A percentile compares a stretch with the other conserved stretches of the same genome.
Conservation (phyloP, 1,284 basidiomycete genomes). For the Leccinum colubrinum region DNA sequence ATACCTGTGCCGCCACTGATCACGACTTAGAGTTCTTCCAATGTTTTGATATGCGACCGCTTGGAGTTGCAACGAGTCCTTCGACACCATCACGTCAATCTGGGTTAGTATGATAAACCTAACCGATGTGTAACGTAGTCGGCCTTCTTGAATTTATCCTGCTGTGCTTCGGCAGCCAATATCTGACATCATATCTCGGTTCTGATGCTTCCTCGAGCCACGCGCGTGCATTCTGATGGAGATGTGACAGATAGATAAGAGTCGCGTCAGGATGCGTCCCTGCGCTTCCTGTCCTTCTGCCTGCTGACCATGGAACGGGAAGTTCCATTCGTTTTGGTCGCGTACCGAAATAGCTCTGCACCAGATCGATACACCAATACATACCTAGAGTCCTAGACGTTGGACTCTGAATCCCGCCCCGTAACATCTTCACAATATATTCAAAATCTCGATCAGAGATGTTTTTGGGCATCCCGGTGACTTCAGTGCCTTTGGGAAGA, state of each 20-base stretch:
- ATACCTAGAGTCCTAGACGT: neutral
- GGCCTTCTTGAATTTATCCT: neutral
- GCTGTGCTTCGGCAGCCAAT: neutral
- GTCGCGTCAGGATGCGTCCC: neutral
- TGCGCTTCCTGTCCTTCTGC: neutral
- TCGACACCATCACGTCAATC: neutral
- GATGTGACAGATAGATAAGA: neutral
- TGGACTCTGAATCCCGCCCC: neutral
- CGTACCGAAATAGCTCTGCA: neutral
- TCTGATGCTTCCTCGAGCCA: neutral
- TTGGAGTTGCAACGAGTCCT: neutral
- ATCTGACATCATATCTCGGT: neutral
- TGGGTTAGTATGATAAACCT: too few species aligned
- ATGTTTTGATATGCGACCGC: neutral
- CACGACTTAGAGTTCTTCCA: neutral
- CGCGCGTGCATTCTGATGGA: neutral
- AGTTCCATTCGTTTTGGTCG: neutral
- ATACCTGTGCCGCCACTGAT: neutral
- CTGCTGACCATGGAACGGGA: neutral
- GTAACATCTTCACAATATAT: neutral
- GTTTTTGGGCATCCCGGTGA: neutral
- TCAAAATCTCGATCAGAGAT: neutral
- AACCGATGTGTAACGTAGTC: neutral
- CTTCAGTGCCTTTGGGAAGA: neutral
- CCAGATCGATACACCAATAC: neutral